A percentile compares a stretch with the other conserved stretches of the same genome.
Conservation (phyloP, 176 grass and related monocot species). For the Tillandsia leiboldiana region DNA sequence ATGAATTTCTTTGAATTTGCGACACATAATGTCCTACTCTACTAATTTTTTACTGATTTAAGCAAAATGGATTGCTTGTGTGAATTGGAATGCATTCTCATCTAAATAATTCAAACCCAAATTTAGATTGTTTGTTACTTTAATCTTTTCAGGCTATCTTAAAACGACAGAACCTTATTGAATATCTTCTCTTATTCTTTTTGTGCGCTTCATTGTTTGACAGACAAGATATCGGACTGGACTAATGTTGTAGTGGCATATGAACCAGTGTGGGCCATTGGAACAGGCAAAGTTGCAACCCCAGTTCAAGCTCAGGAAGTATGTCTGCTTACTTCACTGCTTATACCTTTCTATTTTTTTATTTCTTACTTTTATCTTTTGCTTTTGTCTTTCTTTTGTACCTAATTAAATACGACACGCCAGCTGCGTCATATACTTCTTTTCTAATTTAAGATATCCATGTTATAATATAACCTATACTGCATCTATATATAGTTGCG, state of each 20-base stretch:
- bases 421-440: not conserved
- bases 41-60: too few species aligned
- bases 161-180: too few species aligned
- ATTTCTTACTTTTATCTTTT: slow-evolving; percentile 9
- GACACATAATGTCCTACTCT: too few species aligned
- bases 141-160: too few species aligned
- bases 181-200: not conserved
- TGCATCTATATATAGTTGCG: too few species aligned
- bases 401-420: not conserved
- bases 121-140: too few species aligned
- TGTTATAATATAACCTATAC: too few species aligned
- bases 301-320: slow-evolving; percentile 84
- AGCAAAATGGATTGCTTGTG: too few species aligned
- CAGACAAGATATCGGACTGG: slow-evolving; percentile 64
- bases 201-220: slow-evolving; percentile 8
- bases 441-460: too few species aligned
- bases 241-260: slow-evolving; percentile 76
- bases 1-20: not conserved
- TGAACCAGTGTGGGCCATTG: slow-evolving; percentile 96
- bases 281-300: slow-evolving; percentile 78
- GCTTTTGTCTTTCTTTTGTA: not conserved
- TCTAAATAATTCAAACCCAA: too few species aligned
- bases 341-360: not conserved
- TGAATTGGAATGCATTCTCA: too few species aligned
- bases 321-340: not conserved